Base-by-base conservation (phyloP, 2,329 filamentous ascomycete genomes). In the Microsporum audouinii region DNA sequence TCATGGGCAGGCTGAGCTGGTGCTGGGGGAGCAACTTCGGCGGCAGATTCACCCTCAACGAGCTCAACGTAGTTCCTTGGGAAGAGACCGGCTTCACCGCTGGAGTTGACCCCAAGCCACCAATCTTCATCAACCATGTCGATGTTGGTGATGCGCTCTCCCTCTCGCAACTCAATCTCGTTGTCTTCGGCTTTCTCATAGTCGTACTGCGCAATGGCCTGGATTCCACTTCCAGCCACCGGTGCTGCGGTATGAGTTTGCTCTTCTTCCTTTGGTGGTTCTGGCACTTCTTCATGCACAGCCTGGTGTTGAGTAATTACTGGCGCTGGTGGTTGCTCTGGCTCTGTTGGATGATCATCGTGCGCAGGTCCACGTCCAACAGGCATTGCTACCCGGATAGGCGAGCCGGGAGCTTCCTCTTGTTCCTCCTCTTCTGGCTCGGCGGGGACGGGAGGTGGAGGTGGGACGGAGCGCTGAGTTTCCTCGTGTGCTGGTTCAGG, bases 171-270 rank as follows among this genome's bases (percentile, higher is more conserved):
- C 66, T 96, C 91, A 61, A 99, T 84, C 76, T 99, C 94, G 70
- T 99, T 99, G 66, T 96, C 91, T 74, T 99, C 94, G 0, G 91
- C 91, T 77, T 95, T 96, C 69, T 96, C 92, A 71, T 99, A 99
- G 72, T 99, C 94, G 72, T 94, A 99, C 69, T 94, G 86, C 39
- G 94, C 84, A 61, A 95, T 70, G 1, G 94, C 94, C 56, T 85
- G 84, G 71, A 86, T 83, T 59, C 88, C 88, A 39, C 81, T 81
- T 10, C 70, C 69, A 56, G 81, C 79, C 59, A 79, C 77, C 8
- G 39, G 43, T 14, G 57, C 57, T 2, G 39, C 29, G 6, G 57
- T 41, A 29, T 31, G 14, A 17, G 31, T 55, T 34, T 31, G 51
- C 33, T 55, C 51, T 51, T 27, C 23, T 14, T 51, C 45, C 27